These are phyloP conservation scores for Aquilaria agallochum DNA, from an alignment of 441 rosid species.

Conservation along the genomic window DNA sequence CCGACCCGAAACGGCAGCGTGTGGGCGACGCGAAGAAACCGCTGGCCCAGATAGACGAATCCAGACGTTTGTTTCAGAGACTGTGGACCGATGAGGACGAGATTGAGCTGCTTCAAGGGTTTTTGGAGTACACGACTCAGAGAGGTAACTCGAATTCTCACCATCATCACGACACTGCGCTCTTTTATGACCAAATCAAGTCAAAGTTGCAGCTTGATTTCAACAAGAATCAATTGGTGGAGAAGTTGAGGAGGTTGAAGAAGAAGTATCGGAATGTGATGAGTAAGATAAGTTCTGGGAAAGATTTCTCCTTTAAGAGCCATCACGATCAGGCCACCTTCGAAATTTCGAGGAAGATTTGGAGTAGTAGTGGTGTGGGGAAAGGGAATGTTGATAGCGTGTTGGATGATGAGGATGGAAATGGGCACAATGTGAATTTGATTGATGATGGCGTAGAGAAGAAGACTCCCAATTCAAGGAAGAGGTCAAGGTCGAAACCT, in stretches of 20 bases:
- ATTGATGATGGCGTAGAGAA: slow-evolving; percentile 43
- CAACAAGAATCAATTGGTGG: slow-evolving; percentile 89
- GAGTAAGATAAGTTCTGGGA: slow-evolving; percentile 63
- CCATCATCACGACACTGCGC: slow-evolving; percentile 67
- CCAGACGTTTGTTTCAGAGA: slow-evolving; percentile 76
- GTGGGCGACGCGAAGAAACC: slow-evolving; percentile 30
- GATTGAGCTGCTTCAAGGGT: slow-evolving; percentile 91
- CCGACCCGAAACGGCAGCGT: slow-evolving; percentile 48
- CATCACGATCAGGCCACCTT: slow-evolving; percentile 87
- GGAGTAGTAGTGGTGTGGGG: slow-evolving; percentile 38
- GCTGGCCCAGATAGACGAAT: slow-evolving; percentile 49
- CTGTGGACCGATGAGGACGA: slow-evolving; percentile 96
- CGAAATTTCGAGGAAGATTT: slow-evolving; percentile 88
- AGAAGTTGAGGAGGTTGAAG: slow-evolving; percentile 78
- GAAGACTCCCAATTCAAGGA: slow-evolving; percentile 43
- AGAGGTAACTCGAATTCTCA: slow-evolving; percentile 46
- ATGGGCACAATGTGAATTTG: slow-evolving; percentile 15
- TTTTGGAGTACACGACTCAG: slow-evolving; percentile 64
- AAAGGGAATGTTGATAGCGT: slow-evolving; percentile 27
- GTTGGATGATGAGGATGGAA: slow-evolving; percentile 66
- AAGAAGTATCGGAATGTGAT: slow-evolving; percentile 81
- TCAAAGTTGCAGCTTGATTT: slow-evolving; percentile 85
- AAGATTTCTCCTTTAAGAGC: slow-evolving; percentile 71
- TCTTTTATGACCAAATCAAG: slow-evolving; percentile 87
- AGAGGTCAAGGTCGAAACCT: slow-evolving; percentile 47